Percentiles rank a stretch among this genome's conserved stretches.
Evolutionary conservation across 805 yeast genomes (phyloP).

Genomic region (Candida mattraensis): DNA sequence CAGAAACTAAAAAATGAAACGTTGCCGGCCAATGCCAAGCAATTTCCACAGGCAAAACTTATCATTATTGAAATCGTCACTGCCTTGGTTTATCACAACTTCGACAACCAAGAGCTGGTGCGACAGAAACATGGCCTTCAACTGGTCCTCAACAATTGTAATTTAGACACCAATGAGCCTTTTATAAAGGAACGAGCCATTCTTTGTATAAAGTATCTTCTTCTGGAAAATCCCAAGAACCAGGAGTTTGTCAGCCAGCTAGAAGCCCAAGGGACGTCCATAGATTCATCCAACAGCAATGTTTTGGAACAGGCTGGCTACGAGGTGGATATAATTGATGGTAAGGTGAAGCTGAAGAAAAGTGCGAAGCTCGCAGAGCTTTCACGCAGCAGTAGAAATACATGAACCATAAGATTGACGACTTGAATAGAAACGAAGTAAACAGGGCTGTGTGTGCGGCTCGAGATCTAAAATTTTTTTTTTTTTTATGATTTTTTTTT

Average conservation of each 20-base stretch:
- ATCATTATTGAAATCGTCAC: constrained; percentile 67
- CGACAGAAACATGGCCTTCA: constrained; percentile 69
- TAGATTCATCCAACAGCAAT: constrained; percentile 52
- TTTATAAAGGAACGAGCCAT: constrained; percentile 83
- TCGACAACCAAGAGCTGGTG: constrained; percentile 62
- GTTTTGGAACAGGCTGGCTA: constrained; percentile 64
- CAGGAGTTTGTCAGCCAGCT: constrained; percentile 73
- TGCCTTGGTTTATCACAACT: constrained; percentile 50
- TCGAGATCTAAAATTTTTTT: no score
- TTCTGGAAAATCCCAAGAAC: constrained; percentile 64
- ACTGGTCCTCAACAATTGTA: constrained; percentile 73
- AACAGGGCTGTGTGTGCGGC: no score
- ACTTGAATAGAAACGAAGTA: no score
- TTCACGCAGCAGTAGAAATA: constrained; percentile 10
- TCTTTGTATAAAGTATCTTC: constrained; percentile 67
- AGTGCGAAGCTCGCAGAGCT: constrained; percentile 17
- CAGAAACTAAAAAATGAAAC: constrained; percentile 32
- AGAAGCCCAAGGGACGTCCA: constrained; percentile 70
- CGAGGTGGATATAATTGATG: constrained; percentile 70
- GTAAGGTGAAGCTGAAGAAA: constrained; percentile 58
- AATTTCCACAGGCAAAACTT: constrained; percentile 67
- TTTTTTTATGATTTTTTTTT: no score
- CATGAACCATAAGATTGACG: no score
- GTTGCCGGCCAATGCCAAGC: constrained; percentile 17
- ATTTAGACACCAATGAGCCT: constrained; percentile 86